These are phyloP conservation scores for Scenedesmus sp. DNA, from an alignment of 163 green algal species.

Conservation along the genomic window DNA sequence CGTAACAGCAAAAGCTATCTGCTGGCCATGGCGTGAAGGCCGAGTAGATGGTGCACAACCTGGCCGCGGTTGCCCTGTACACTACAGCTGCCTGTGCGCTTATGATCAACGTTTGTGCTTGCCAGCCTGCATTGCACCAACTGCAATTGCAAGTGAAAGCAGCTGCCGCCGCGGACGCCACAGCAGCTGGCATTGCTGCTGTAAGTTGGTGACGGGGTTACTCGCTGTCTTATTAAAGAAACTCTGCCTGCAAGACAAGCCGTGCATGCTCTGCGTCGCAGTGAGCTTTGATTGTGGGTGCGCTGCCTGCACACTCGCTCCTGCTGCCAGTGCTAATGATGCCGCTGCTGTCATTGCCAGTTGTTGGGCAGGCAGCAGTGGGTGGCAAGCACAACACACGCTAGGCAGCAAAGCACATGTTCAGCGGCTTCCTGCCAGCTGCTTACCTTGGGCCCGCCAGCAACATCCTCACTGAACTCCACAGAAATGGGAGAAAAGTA, in stretches of 20 bases:
- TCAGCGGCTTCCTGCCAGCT: not conserved
- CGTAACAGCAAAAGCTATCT: not conserved
- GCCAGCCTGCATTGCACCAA: not conserved
- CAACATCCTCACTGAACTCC: slow-evolving; percentile 71
- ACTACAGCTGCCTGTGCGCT: not conserved
- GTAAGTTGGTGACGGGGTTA: no score
- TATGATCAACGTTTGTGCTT: not conserved
- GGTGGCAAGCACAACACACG: not conserved
- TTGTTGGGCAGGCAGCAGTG: not conserved
- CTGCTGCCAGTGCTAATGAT: not conserved
- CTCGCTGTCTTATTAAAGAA: no score
- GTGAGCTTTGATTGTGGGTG: not conserved
- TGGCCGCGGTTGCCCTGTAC: not conserved
- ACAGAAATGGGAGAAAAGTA: slow-evolving; percentile 63
- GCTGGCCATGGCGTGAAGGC: not conserved
- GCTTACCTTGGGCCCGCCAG: slow-evolving; percentile 41
- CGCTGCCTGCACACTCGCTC: not conserved
- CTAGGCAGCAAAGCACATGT: not conserved
- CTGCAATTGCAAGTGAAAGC: not conserved
- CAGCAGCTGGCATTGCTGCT: not conserved
- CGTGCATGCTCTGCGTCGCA: not conserved
- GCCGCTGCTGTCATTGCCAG: not conserved
- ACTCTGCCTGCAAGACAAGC: no score
- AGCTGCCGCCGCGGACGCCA: not conserved
- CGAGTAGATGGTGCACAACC: not conserved